Conservation (phyloP, 192 early-diverging fungal genomes). For the Jimgerdemannia flammicorona region DNA sequence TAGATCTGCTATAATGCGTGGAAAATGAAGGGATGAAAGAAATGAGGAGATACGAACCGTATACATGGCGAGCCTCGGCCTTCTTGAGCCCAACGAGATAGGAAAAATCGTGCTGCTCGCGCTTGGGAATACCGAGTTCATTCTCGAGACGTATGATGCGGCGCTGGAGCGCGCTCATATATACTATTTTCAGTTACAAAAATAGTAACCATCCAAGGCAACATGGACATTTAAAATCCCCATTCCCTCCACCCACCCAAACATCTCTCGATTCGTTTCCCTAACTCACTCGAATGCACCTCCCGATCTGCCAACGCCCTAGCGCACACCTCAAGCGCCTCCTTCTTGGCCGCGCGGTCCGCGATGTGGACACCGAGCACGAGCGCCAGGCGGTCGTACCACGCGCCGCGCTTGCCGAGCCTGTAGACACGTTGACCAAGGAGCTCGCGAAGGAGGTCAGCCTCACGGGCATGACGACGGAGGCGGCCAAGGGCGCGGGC, state of each 20-base stretch:
- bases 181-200: conserved; percentile 23
- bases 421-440: conserved; percentile 54
- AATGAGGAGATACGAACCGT: conserved; percentile 11
- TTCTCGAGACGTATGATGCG: conserved; percentile 40
- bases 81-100: conserved; percentile 28
- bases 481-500: conserved; percentile 46
- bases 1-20: neutral
- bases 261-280: neutral
- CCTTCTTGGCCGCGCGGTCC: conserved; percentile 21
- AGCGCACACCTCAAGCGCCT: conserved; percentile 52
- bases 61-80: conserved; percentile 30
- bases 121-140: conserved; percentile 36
- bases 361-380: conserved; percentile 45
- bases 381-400: conserved; percentile 65
- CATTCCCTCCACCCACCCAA: too few species aligned
- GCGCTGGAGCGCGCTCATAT: conserved; percentile 34
- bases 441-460: conserved; percentile 47
- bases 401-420: conserved; percentile 51
- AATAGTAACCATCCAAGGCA: neutral
- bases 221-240: neutral
- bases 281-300: conserved; percentile 47
- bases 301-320: conserved; percentile 53
- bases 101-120: conserved; percentile 49
- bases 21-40: neutral
- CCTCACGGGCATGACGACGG: conserved; percentile 52